Evolutionary conservation across 78 protist genomes (phyloP).

Genomic region (Cavenderia fasciculata): DNA sequence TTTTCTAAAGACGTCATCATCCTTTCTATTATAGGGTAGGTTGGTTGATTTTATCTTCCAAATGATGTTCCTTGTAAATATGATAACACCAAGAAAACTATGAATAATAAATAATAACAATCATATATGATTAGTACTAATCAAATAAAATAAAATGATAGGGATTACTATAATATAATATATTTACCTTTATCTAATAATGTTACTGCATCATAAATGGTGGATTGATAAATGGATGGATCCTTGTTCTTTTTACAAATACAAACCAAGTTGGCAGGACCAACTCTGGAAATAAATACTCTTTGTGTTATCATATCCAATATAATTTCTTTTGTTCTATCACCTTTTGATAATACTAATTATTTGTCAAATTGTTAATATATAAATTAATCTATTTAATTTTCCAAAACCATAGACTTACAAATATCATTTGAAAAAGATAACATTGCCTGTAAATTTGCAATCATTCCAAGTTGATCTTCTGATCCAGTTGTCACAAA

Average conservation of each 20-base stretch:
- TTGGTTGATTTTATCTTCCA: too few species aligned
- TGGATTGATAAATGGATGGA: conserved; percentile 52
- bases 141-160: background rate
- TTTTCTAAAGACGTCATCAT: too few species aligned
- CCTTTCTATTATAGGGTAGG: too few species aligned
- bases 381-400: background rate
- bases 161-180: background rate
- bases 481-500: conserved; percentile 53
- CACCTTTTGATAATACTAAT: conserved; percentile 52
- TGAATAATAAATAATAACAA: background rate
- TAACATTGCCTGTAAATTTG: conserved; percentile 73
- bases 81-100: conserved; percentile 60
- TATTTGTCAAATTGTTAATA: background rate
- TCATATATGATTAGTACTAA: background rate
- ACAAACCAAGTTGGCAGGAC: conserved; percentile 59
- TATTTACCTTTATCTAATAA: conserved; percentile 59
- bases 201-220: conserved; percentile 50
- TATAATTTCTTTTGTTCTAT: conserved; percentile 63
- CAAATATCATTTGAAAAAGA: conserved; percentile 71
- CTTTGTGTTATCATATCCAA: conserved; percentile 37
- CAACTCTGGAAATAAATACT: conserved; percentile 50
- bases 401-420: too few species aligned
- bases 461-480: conserved; percentile 63
- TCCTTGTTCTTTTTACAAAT: conserved; percentile 75
- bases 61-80: conserved; percentile 64